Percentiles rank a stretch among this genome's conserved stretches.
Evolutionary conservation across 2,329 filamentous ascomycete genomes (phyloP).

Genomic region (Capronia americana): DNA sequence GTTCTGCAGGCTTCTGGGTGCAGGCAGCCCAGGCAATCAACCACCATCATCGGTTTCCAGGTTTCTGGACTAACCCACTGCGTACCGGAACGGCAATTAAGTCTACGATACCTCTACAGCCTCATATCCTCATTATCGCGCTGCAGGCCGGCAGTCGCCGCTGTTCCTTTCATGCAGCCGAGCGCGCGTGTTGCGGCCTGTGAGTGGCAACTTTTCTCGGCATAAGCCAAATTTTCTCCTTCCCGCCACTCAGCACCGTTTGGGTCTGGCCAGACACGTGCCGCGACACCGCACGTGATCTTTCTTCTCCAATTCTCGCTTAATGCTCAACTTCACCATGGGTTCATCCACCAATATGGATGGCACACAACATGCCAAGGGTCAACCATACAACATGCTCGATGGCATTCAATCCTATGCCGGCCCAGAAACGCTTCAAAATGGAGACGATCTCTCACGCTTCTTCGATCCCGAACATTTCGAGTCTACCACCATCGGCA

Average conservation of each 20-base stretch:
- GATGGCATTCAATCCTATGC: constrained; percentile 33
- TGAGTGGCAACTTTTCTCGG: constrained; percentile 36
- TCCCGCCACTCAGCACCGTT: constrained; percentile 4
- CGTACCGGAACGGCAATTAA: constrained; percentile 23
- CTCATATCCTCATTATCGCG: constrained; percentile 15
- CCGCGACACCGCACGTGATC: constrained; percentile 16
- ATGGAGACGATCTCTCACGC: constrained; percentile 34
- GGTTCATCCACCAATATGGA: constrained; percentile 33
- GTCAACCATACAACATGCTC: constrained; percentile 30
- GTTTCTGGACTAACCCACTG: constrained; percentile 6
- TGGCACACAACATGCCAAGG: constrained; percentile 28
- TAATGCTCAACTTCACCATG: constrained; percentile 25
- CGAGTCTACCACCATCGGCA: constrained; percentile 31
- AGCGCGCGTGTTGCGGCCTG: constrained; percentile 31
- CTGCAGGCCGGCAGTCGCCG: constrained; percentile 22
- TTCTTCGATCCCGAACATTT: constrained; percentile 39
- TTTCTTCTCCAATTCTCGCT: neutral
- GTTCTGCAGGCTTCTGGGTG: constrained; percentile 14
- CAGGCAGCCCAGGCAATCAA: constrained; percentile 12
- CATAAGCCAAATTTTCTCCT: constrained; percentile 28
- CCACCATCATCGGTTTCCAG: constrained; percentile 10
- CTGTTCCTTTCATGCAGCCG: constrained; percentile 28
- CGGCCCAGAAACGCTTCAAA: constrained; percentile 17
- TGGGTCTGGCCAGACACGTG: constrained; percentile 9
- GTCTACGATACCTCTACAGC: constrained; percentile 25